A percentile compares a stretch with the other conserved stretches of the same genome.
phyloP scores from a whole-genome alignment of 2,329 filamentous ascomycete genomes.

The Colletotrichum magnum region DNA sequence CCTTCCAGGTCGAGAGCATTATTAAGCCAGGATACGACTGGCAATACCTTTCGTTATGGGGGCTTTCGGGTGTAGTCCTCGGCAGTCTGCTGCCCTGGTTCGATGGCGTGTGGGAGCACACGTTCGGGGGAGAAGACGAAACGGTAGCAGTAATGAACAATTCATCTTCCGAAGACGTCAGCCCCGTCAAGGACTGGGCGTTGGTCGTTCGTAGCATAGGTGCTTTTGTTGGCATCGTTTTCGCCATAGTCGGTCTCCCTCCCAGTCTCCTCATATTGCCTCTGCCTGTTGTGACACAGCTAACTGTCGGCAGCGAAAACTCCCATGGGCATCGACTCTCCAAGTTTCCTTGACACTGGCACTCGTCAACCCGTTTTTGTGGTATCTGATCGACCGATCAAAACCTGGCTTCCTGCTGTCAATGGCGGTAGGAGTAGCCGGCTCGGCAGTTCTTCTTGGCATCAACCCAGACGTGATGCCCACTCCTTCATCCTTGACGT shows the following conservation, averaged over 20 bases:
- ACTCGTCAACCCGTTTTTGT: conserved; percentile 91
- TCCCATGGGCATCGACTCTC: conserved; percentile 95
- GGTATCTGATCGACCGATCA: conserved; percentile 96
- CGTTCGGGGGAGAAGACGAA: conserved; percentile 56
- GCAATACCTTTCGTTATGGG: conserved; percentile 86
- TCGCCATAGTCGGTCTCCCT: conserved; percentile 78
- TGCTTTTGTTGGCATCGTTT: conserved; percentile 73
- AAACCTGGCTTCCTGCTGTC: conserved; percentile 87
- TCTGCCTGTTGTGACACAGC: conserved; percentile 4
- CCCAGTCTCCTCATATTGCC: neutral
- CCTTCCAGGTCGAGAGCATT: conserved; percentile 68
- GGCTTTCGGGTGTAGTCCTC: conserved; percentile 80
- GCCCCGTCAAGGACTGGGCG: conserved; percentile 79
- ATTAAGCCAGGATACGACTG: conserved; percentile 64
- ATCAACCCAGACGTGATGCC: conserved; percentile 86
- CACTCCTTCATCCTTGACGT: conserved; percentile 65
- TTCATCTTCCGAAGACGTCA: conserved; percentile 48
- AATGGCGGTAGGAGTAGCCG: conserved; percentile 78
- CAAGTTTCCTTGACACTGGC: conserved; percentile 92
- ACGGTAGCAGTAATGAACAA: conserved; percentile 45
- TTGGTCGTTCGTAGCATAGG: conserved; percentile 70
- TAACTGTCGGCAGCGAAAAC: conserved; percentile 74
- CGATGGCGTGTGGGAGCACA: conserved; percentile 79
- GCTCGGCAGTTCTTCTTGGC: conserved; percentile 81
- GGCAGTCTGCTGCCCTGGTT: conserved; percentile 88